Percentiles rank a stretch among this genome's conserved stretches.
phyloP scores from a whole-genome alignment of 2,329 filamentous ascomycete genomes.

The Aspergillus quadrilineatus region DNA sequence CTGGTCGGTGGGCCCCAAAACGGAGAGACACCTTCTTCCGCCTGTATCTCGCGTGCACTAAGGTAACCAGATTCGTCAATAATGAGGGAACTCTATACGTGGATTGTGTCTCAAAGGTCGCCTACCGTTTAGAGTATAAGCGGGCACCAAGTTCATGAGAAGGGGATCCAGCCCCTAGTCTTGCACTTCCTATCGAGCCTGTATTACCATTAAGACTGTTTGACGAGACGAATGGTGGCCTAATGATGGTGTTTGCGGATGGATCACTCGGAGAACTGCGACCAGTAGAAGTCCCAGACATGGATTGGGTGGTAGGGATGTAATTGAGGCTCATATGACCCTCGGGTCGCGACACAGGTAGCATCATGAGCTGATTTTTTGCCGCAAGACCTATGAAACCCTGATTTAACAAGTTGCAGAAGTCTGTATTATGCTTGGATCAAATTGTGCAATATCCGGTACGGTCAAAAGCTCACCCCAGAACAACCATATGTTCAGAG shows the following conservation, averaged over 20 bases:
- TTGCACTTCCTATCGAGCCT: constrained; percentile 54
- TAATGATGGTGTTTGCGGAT: constrained; percentile 60
- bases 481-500: constrained; percentile 23
- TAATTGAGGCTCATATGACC: constrained; percentile 81
- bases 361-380: constrained; percentile 81
- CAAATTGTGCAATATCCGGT: constrained; percentile 15
- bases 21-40: constrained; percentile 82
- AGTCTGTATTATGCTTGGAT: constrained; percentile 5
- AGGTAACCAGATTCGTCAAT: constrained; percentile 13
- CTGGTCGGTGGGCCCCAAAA: constrained; percentile 95
- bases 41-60: constrained; percentile 94
- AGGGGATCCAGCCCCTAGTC: constrained; percentile 91
- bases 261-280: constrained; percentile 79
- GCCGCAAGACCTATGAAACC: constrained; percentile 19
- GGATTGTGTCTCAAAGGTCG: constrained; percentile 19
- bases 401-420: constrained; percentile 4
- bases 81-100: not conserved
- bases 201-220: constrained; percentile 57
- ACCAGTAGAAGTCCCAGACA: constrained; percentile 76
- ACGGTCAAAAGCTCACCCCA: constrained; percentile 22
- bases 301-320: constrained; percentile 65
- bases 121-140: constrained; percentile 89
- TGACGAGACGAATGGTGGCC: constrained; percentile 71
- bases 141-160: constrained; percentile 84
- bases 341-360: constrained; percentile 75